Evolutionary conservation across 768 basidiomycete species (phyloP).

Genomic region (Pholiota microspora): DNA sequence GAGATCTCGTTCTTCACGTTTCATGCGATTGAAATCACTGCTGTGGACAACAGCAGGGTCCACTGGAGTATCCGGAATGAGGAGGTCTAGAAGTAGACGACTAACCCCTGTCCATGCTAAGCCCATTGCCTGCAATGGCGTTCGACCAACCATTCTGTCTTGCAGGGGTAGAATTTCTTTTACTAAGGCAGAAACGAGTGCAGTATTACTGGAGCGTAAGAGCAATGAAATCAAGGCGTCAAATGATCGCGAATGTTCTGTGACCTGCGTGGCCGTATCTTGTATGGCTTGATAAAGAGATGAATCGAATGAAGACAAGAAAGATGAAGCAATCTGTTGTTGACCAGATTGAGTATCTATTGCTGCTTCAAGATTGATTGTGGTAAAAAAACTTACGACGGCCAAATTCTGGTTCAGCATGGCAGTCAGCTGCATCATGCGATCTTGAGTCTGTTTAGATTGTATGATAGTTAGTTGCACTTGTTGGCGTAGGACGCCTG

Average conservation of each 20-base stretch:
- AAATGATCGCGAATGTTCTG: slow-evolving; percentile 6
- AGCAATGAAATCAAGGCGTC: slow-evolving; percentile 27
- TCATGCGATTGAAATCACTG: slow-evolving; percentile 42
- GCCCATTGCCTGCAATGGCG: slow-evolving; percentile 22
- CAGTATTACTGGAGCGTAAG: slow-evolving; percentile 28
- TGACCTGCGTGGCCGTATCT: not conserved
- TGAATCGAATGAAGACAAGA: slow-evolving; percentile 37
- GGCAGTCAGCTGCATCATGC: slow-evolving; percentile 39
- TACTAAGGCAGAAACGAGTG: slow-evolving; percentile 32
- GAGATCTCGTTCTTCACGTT: slow-evolving; percentile 38
- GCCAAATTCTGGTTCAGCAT: slow-evolving; percentile 39
- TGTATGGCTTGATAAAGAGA: slow-evolving; percentile 16
- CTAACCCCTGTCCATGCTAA: slow-evolving; percentile 60
- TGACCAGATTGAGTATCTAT: not conserved
- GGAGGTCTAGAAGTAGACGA: slow-evolving; percentile 61
- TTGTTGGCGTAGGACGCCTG: slow-evolving; percentile 34
- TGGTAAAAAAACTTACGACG: slow-evolving; percentile 31
- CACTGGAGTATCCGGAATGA: slow-evolving; percentile 80
- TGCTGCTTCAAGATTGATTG: not conserved
- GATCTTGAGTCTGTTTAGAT: slow-evolving; percentile 33
- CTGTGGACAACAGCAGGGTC: slow-evolving; percentile 78
- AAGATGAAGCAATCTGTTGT: slow-evolving; percentile 43
- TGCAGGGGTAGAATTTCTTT: slow-evolving; percentile 27
- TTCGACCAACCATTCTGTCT: slow-evolving; percentile 4
- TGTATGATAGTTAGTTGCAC: slow-evolving; percentile 36